These are phyloP conservation scores for Phytophthora vignae DNA, from an alignment of 352 stramenopile genomes.

Conservation along the genomic window DNA sequence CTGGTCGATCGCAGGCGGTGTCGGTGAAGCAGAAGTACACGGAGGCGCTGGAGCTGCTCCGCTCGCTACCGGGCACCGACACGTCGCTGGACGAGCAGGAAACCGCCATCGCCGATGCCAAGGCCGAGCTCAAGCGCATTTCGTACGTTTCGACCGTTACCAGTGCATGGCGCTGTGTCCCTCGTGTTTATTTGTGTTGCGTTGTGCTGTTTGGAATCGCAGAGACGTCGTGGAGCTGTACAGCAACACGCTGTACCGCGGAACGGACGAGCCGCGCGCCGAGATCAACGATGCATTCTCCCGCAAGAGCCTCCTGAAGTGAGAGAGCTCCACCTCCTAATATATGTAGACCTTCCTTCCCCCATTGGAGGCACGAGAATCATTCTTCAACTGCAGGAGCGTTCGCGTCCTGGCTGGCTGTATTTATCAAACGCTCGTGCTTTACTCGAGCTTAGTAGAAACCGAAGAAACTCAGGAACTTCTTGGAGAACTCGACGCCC, in stretches of 20 bases:
- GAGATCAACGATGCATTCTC: slow-evolving; percentile 89
- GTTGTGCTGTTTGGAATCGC: slow-evolving; percentile 5
- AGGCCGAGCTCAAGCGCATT: slow-evolving; percentile 78
- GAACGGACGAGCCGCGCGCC: slow-evolving; percentile 83
- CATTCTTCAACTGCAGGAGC: slow-evolving; percentile 3
- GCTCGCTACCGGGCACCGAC: slow-evolving; percentile 76
- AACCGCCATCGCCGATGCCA: slow-evolving; percentile 68
- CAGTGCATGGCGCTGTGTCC: slow-evolving; percentile 1
- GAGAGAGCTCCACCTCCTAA: slow-evolving; percentile 23
- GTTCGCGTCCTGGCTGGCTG: slow-evolving; percentile 9
- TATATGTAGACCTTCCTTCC: background rate
- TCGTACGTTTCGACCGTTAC: slow-evolving; percentile 48
- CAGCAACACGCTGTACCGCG: slow-evolving; percentile 87
- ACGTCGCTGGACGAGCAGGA: slow-evolving; percentile 85
- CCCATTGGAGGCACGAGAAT: too few relatives aligned
- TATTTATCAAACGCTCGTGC: slow-evolving; percentile 24
- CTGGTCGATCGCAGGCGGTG: slow-evolving; percentile 51
- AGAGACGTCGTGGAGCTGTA: slow-evolving; percentile 86
- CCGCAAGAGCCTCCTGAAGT: slow-evolving; percentile 75
- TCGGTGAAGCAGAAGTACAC: slow-evolving; percentile 82
- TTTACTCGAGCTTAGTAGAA: slow-evolving; percentile 64
- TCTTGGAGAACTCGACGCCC: slow-evolving; percentile 89
- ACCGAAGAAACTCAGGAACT: slow-evolving; percentile 77
- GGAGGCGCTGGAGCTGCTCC: slow-evolving; percentile 71
- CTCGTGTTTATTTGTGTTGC: background rate